phyloP scores from a whole-genome alignment of 768 basidiomycete genomes.

The Russula sp. region DNA sequence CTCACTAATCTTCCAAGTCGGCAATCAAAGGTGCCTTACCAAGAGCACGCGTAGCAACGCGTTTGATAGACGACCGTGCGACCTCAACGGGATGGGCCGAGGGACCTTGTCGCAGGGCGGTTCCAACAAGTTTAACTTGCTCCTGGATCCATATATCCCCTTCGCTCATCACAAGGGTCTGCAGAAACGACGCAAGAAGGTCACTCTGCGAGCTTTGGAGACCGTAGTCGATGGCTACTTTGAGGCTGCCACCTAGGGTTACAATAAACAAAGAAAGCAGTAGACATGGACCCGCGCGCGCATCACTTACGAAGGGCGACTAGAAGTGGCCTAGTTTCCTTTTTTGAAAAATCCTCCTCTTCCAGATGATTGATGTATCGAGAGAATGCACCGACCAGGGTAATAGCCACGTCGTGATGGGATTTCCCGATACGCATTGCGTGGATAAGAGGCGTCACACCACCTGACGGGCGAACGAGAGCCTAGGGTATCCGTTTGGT shows the following conservation, averaged over 20 bases:
- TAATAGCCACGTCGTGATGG: constrained; percentile 78
- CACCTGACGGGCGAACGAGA: constrained; percentile 78
- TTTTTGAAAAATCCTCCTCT: constrained; percentile 66
- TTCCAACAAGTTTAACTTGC: constrained; percentile 59
- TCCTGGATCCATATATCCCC: constrained; percentile 85
- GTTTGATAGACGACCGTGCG: constrained; percentile 71
- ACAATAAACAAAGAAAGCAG: not conserved
- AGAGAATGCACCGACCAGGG: constrained; percentile 86
- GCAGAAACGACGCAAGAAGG: constrained; percentile 87
- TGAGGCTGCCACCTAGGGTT: constrained; percentile 65
- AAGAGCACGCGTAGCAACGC: constrained; percentile 83
- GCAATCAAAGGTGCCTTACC: constrained; percentile 74
- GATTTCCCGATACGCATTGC: constrained; percentile 76
- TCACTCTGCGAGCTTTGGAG: constrained; percentile 75
- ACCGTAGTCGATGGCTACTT: constrained; percentile 87
- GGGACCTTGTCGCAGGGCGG: constrained; percentile 62
- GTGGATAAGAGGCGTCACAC: constrained; percentile 84
- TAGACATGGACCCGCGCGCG: not conserved
- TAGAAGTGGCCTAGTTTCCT: constrained; percentile 62
- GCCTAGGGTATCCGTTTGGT: constrained; percentile 38
- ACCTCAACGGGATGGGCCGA: constrained; percentile 68
- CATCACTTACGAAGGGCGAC: constrained; percentile 65
- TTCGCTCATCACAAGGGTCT: constrained; percentile 95
- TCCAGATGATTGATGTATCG: constrained; percentile 87
- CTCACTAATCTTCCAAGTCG: constrained; percentile 90